Base-by-base conservation (phyloP, 805 yeast species). In the Lachancea sp. region DNA sequence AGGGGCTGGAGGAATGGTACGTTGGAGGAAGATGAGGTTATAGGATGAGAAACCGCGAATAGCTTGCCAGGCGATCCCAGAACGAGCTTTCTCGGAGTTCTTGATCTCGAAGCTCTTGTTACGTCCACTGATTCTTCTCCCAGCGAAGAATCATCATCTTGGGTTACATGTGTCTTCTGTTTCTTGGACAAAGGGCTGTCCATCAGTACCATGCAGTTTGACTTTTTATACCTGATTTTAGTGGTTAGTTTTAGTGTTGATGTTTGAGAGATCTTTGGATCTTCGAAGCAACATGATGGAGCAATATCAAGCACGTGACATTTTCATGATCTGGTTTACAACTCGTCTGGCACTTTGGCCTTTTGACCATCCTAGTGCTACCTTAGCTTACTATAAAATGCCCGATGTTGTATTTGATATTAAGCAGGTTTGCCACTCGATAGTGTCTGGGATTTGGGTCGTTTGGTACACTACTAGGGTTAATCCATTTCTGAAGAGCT, bases 1-100 rank as follows among this genome's bases (percentile, higher is more conserved):
- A 67, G 65, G 2, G 68, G 65, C 21, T 59, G 61, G 23, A 56
- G 45, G 26, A 42, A 45, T 11, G 61, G 60, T 1, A 50, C 54
- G 30, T 55, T 57, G 15, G 52, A 40, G 11, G 53, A 45, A 5
- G 58, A 43, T 18, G 47, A 34, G 9, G 44, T 43, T 26, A 47
- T 45, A 1, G 61, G 48, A 25, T 61, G 65, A 11, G 58, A 49
- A 12, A 39, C 29, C 30, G 54, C 52, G 42, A 46, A 51, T 24
- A 47, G 36, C 23, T 48, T 39, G 6, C 56, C 59, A 6, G 47
- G 39, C 8, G 56, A 47, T 1, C 51, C 55, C 7, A 55, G 17
- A 1, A 55, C 54, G 24, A 58, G 34, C 33, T 59, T 60, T 30
- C 58, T 48, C 8, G 64, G 63, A 2, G 61, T 58, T 12, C 49